Evolutionary conservation across 345 rosid species (phyloP).

Genomic region (Euphorbia lathyris): DNA sequence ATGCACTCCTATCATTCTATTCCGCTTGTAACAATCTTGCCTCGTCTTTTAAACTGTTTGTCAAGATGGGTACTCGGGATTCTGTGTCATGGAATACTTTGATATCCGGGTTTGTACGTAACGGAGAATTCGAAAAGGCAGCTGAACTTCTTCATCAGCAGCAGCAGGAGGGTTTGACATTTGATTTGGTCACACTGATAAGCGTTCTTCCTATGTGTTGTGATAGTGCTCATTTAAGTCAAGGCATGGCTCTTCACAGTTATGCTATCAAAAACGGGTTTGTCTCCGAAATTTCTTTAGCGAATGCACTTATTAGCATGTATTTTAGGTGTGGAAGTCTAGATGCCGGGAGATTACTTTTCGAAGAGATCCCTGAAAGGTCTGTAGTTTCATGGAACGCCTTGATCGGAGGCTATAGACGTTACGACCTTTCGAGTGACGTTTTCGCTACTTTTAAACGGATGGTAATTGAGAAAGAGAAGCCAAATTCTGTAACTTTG

Average conservation of each 20-base stretch:
- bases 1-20: slow-evolving; percentile 42
- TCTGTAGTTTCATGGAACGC: slow-evolving; percentile 42
- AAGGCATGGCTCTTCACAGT: slow-evolving; percentile 38
- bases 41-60: slow-evolving; percentile 33
- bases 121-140: slow-evolving; percentile 30
- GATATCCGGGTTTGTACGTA: slow-evolving; percentile 34
- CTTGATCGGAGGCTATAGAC: slow-evolving; percentile 29
- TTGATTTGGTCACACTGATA: slow-evolving; percentile 33
- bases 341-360: slow-evolving; percentile 32
- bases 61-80: slow-evolving; percentile 28
- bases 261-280: slow-evolving; percentile 36
- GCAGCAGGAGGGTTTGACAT: slow-evolving; percentile 16
- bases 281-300: slow-evolving; percentile 25
- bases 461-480: slow-evolving; percentile 28
- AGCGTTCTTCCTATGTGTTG: slow-evolving; percentile 27
- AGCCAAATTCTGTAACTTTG: slow-evolving; percentile 36
- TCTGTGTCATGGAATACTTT: slow-evolving; percentile 42
- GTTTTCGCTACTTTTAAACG: slow-evolving; percentile 20
- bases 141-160: slow-evolving; percentile 15
- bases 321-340: slow-evolving; percentile 37
- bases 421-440: slow-evolving; percentile 17
- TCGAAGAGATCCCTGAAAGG: slow-evolving; percentile 27
- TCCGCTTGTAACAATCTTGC: slow-evolving; percentile 23
- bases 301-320: slow-evolving; percentile 41
- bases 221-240: slow-evolving; percentile 13